Evolutionary conservation across 352 stramenopile species (phyloP), one percentile per base, ranked within the genome.

Genomic region (Aphanomyces invadans): DNA sequence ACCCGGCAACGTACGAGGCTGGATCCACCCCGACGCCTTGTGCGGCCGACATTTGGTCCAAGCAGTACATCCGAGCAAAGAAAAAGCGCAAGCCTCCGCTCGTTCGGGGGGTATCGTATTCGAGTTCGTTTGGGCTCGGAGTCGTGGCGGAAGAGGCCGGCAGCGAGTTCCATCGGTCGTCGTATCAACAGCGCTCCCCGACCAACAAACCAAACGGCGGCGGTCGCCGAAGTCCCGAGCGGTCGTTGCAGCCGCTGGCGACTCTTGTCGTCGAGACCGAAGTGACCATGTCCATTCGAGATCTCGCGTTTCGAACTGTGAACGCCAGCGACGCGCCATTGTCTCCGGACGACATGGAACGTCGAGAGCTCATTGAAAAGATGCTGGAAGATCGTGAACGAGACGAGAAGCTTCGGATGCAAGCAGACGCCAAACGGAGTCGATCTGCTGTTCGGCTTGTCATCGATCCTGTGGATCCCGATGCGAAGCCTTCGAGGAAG

Each of bases 41-140:
- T n/a, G 11, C 17, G 21, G 5, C 49, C 49, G 49, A 67, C 49
- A 67, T 67, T 60, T 67, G 60, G 60, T 67, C 60, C 45, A 67
- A 57, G 25, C 49, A 57, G 17, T 57, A 19, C 23, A 57, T 57
- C 49, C 32, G 36, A 57, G 49, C 49, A 7, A 32, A 38, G 29
- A 32, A 57, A 29, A 57, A 57, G 29, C 49, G 21, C 25, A 32
- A 38, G 29, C 36, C 49, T n/a, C 19, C n/a, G 4, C 2, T 57
- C 21, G 7, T 25, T 9, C 7, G 12, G 44, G 12, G 21, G 12
- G 9, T 15, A 7, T 42, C 36, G 7, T 15, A 42, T 15, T 15
- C 7, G 7, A 42, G 15, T 42, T 15, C 36, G 36, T 42, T 9
- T 21, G 38, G 44, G 21, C 44, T 52, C 23, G 44, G 44, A 5